These are phyloP conservation scores for Mycena latifolia DNA, from an alignment of 768 basidiomycete species.

Conservation along the genomic window DNA sequence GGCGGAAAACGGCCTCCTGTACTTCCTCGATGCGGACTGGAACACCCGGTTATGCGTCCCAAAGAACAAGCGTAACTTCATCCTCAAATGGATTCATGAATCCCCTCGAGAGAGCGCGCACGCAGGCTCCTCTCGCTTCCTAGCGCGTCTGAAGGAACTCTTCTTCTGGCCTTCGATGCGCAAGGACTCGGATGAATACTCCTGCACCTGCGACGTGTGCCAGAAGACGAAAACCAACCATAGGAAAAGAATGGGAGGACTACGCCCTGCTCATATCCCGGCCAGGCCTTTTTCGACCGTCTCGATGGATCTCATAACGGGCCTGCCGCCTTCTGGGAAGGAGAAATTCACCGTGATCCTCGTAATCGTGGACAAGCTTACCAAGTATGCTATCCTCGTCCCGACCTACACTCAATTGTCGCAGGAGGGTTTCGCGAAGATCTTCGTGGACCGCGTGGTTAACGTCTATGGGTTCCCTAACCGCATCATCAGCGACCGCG, in stretches of 20 bases:
- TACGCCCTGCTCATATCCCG: constrained; percentile 5
- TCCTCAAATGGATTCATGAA: background rate
- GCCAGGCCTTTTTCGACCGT: constrained; percentile 1
- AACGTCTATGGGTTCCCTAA: background rate
- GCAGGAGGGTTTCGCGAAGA: constrained; percentile 14
- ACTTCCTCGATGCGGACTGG: constrained; percentile 25
- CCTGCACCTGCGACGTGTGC: constrained; percentile 14
- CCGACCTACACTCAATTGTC: constrained; percentile 34
- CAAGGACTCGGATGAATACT: background rate
- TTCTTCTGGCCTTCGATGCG: constrained; percentile 7
- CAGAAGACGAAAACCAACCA: constrained; percentile 13
- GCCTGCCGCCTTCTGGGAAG: background rate
- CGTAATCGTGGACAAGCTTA: constrained; percentile 45
- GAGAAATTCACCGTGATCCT: no score
- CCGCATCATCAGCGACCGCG: constrained; percentile 21
- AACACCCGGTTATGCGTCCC: constrained; percentile 11
- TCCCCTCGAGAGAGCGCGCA: background rate
- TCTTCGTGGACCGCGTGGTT: constrained; percentile 15
- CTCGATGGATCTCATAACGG: constrained; percentile 7
- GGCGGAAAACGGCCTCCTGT: constrained; percentile 7
- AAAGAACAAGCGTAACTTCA: constrained; percentile 29
- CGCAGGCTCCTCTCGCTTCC: background rate
- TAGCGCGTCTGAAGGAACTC: background rate
- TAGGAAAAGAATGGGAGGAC: constrained; percentile 14
- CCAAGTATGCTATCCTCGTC: constrained; percentile 1